Percentiles rank a stretch among this genome's conserved stretches.
These are phyloP conservation scores for Teratosphaeria nubilosa DNA, from an alignment of 2,329 filamentous ascomycete species.

Conservation along the genomic window DNA sequence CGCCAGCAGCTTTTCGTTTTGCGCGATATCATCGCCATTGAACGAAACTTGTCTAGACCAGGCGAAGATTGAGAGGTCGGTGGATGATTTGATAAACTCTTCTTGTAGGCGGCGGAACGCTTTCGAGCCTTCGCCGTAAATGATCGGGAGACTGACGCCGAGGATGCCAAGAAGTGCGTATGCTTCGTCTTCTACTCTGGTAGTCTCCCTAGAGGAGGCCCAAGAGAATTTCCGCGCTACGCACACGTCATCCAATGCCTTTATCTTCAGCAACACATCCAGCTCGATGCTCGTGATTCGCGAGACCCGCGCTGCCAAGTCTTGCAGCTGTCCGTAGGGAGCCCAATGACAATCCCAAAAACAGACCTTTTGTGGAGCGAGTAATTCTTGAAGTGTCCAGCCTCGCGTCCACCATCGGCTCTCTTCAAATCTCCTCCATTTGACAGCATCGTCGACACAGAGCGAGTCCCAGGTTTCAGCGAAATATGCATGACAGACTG, in stretches of 20 bases:
- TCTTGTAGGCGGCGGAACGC: constrained; percentile 12
- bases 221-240: constrained; percentile 12
- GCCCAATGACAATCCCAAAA: background rate
- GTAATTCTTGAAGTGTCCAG: constrained; percentile 3
- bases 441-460: constrained; percentile 10
- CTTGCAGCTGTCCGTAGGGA: background rate
- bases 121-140: constrained; percentile 28
- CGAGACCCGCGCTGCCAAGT: background rate
- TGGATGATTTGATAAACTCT: constrained; percentile 7
- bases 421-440: background rate
- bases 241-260: background rate
- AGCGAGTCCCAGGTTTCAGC: too few species aligned
- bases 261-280: background rate
- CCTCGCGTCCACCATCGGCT: constrained; percentile 1
- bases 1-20: background rate
- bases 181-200: constrained; percentile 6
- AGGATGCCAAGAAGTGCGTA: constrained; percentile 25
- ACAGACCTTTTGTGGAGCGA: background rate
- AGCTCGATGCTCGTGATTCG: background rate
- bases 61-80: constrained; percentile 15
- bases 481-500: background rate
- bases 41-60: too few species aligned
- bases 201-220: constrained; percentile 2
- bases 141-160: constrained; percentile 32
- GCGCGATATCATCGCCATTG: too few species aligned